Conservation (phyloP, 2,329 filamentous ascomycete species). For the Stagonosporopsis rhizophila region DNA sequence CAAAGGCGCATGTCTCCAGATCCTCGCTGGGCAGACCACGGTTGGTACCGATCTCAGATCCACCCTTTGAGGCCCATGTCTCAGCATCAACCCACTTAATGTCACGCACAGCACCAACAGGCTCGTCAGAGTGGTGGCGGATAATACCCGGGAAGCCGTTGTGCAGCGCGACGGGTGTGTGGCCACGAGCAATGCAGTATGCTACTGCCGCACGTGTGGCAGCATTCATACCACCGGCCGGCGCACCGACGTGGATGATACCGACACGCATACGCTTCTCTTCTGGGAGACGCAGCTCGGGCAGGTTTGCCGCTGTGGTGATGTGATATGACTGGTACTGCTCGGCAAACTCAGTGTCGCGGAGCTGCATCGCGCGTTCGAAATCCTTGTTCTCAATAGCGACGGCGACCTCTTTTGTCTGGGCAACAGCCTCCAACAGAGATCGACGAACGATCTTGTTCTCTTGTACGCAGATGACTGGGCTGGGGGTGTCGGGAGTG, state of each 20-base stretch:
- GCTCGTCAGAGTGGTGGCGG: conserved; percentile 85
- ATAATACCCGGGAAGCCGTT: conserved; percentile 96
- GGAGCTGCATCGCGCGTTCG: conserved; percentile 81
- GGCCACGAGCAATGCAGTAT: conserved; percentile 90
- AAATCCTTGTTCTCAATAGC: conserved; percentile 89
- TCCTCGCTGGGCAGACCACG: conserved; percentile 89
- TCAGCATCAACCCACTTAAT: conserved; percentile 95
- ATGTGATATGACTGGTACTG: conserved; percentile 91
- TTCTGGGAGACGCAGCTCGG: conserved; percentile 70
- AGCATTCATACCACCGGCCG: conserved; percentile 97
- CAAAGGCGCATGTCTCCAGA: conserved; percentile 79
- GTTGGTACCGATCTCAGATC: conserved; percentile 98
- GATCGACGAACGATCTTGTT: conserved; percentile 96
- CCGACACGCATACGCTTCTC: conserved; percentile 90
- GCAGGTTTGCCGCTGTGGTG: conserved; percentile 82
- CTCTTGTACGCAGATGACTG: conserved; percentile 95
- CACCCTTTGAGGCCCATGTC: conserved; percentile 93
- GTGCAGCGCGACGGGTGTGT: conserved; percentile 90
- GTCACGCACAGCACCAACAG: conserved; percentile 80
- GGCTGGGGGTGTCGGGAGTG: conserved; percentile 86
- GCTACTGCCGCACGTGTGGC: conserved; percentile 91
- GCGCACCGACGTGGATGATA: conserved; percentile 95
- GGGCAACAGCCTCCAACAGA: conserved; percentile 83
- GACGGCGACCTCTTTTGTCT: conserved; percentile 83
- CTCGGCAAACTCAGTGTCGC: conserved; percentile 92